phyloP scores from a whole-genome alignment of 352 stramenopile species.

The Globisporangium cystogenes region DNA sequence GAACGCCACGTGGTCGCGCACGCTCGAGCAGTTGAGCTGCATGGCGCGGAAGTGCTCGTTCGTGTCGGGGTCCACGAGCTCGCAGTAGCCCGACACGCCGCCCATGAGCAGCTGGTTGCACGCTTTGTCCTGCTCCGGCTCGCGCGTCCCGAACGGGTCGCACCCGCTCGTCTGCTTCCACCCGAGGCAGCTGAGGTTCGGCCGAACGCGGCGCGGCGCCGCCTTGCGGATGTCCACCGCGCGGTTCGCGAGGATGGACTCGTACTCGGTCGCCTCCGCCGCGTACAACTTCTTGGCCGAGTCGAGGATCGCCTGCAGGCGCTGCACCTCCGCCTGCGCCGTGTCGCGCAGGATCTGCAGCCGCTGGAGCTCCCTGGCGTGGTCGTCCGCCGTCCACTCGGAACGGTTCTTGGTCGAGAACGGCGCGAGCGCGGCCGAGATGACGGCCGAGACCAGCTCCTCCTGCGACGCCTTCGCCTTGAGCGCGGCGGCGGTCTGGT shows the following conservation, averaged over 20 bases:
- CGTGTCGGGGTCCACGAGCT: slow-evolving; percentile 47
- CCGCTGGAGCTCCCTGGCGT: slow-evolving; percentile 26
- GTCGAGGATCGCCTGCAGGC: slow-evolving; percentile 26
- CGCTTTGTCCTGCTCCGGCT: slow-evolving; percentile 35
- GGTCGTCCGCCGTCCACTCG: slow-evolving; percentile 12
- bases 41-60: slow-evolving; percentile 65
- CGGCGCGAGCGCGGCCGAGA: slow-evolving; percentile 10
- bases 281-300: slow-evolving; percentile 25
- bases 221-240: slow-evolving; percentile 29
- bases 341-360: slow-evolving; percentile 28
- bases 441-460: slow-evolving; percentile 10
- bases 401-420: slow-evolving; percentile 12
- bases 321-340: slow-evolving; percentile 27
- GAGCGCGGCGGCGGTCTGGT: neutral
- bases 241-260: slow-evolving; percentile 24
- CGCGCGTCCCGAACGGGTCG: slow-evolving; percentile 35
- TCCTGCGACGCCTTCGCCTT: slow-evolving; percentile 4
- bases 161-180: slow-evolving; percentile 58
- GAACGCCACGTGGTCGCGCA: slow-evolving; percentile 43
- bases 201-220: slow-evolving; percentile 23
- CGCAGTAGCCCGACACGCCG: slow-evolving; percentile 55
- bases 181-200: slow-evolving; percentile 45
- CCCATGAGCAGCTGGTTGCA: slow-evolving; percentile 40
- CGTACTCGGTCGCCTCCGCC: slow-evolving; percentile 25
- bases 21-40: slow-evolving; percentile 55